These are phyloP conservation scores for Chlamydomonas schloesseri DNA, from an alignment of 139 green algal genomes.

Conservation along the genomic window DNA sequence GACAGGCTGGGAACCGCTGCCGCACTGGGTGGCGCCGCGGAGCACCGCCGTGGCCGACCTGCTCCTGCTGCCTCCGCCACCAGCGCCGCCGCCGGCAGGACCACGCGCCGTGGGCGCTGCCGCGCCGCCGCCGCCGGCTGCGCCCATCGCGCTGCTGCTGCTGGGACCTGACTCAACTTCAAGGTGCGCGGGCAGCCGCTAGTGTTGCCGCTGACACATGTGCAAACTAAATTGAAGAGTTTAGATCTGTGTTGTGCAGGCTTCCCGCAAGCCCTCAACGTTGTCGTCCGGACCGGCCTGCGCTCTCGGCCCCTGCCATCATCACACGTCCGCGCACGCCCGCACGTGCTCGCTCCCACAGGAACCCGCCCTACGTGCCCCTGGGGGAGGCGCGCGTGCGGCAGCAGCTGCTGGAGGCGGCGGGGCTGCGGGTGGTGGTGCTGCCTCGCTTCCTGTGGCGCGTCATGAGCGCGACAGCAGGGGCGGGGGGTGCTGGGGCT, in stretches of 20 bases:
- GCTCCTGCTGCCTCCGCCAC: neutral
- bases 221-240: too few relatives aligned
- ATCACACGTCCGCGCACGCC: too few relatives aligned
- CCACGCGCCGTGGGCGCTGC: too few relatives aligned
- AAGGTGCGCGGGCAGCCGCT: neutral
- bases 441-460: slow-evolving; percentile 33
- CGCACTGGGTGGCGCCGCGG: neutral
- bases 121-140: neutral
- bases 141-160: slow-evolving; percentile 25
- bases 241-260: neutral
- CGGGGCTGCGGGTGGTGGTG: neutral
- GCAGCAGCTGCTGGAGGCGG: slow-evolving; percentile 31
- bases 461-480: neutral
- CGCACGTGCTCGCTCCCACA: neutral
- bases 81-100: too few relatives aligned
- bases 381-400: slow-evolving; percentile 2
- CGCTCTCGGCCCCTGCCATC: too few relatives aligned
- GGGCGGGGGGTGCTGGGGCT: too few relatives aligned
- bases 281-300: neutral
- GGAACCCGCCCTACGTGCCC: slow-evolving; percentile 26
- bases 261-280: neutral
- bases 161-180: neutral
- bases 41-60: slow-evolving; percentile 9
- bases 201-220: too few relatives aligned
- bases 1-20: neutral